These are phyloP conservation scores for Lipomyces kockii DNA, from an alignment of 805 yeast genomes.

Conservation along the genomic window DNA sequence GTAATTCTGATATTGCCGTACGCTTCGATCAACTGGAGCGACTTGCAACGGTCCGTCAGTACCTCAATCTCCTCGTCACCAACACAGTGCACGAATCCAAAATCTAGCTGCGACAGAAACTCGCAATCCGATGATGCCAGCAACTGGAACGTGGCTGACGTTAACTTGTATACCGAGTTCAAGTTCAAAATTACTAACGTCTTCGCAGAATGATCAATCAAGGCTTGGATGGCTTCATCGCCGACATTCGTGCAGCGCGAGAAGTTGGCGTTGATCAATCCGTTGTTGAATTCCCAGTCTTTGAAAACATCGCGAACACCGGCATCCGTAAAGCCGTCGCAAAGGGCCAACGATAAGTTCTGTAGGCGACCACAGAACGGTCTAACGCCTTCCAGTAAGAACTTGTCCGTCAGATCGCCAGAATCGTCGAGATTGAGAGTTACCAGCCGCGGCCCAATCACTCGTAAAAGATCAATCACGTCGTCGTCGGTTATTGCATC, in stretches of 20 bases:
- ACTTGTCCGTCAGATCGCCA: slow-evolving; percentile 65
- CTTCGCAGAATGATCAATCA: slow-evolving; percentile 64
- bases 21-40: slow-evolving; percentile 63
- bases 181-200: slow-evolving; percentile 72
- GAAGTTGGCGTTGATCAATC: slow-evolving; percentile 63
- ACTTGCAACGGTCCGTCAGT: slow-evolving; percentile 63
- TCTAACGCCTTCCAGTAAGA: slow-evolving; percentile 57
- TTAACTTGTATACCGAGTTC: slow-evolving; percentile 69
- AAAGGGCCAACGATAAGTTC: slow-evolving; percentile 58
- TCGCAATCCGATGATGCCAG: slow-evolving; percentile 51
- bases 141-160: slow-evolving; percentile 47
- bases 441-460: slow-evolving; percentile 61
- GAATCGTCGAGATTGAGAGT: slow-evolving; percentile 74
- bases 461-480: slow-evolving; percentile 58
- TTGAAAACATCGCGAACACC: slow-evolving; percentile 65
- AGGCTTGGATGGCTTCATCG: slow-evolving; percentile 63
- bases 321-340: slow-evolving; percentile 71
- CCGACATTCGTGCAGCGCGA: slow-evolving; percentile 69
- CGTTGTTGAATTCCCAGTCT: slow-evolving; percentile 56
- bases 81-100: slow-evolving; percentile 78
- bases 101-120: slow-evolving; percentile 67
- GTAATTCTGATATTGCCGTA: slow-evolving; percentile 63
- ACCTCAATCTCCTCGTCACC: slow-evolving; percentile 70
- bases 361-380: slow-evolving; percentile 63
- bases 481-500: slow-evolving; percentile 47